Evolutionary conservation across 306 rosid species (phyloP).

Genomic region (Dryas alaskensis): DNA sequence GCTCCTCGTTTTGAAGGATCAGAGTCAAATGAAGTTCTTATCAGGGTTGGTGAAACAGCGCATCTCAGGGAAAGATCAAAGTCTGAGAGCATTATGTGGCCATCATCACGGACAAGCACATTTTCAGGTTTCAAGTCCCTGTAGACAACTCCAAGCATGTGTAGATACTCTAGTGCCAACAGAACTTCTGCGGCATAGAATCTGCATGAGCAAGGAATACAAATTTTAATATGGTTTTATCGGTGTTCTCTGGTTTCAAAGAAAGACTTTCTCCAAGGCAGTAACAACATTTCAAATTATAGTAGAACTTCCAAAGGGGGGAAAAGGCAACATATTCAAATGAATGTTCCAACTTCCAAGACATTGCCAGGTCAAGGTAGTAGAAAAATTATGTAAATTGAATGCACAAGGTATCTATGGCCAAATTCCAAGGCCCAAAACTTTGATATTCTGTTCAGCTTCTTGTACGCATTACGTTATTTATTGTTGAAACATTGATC

Average conservation of each 20-base stretch:
- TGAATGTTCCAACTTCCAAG: neutral
- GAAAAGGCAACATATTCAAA: neutral
- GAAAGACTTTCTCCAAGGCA: neutral
- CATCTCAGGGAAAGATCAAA: conserved; percentile 96
- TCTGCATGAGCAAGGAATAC: conserved; percentile 35
- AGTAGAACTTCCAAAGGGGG: neutral
- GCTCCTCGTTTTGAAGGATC: conserved; percentile 82
- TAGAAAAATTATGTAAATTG: neutral
- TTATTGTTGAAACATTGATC: neutral
- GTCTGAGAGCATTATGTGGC: conserved; percentile 99
- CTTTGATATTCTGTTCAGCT: neutral
- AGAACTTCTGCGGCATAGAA: conserved; percentile 98
- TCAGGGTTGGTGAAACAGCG: conserved; percentile 78
- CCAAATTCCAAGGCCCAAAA: neutral
- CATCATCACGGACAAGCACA: conserved; percentile 96
- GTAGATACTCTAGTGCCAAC: conserved; percentile 94
- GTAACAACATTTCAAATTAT: neutral
- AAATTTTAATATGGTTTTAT: neutral
- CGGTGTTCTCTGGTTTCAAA: neutral
- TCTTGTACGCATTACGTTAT: neutral
- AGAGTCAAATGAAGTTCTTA: conserved; percentile 58
- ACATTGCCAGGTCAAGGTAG: neutral
- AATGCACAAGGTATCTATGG: neutral
- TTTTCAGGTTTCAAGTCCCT: conserved; percentile 98
- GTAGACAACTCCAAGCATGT: conserved; percentile 99